Percentiles rank a stretch among this genome's conserved stretches.
Conservation (phyloP, 2,329 filamentous ascomycete genomes). For the Trichoderma sp. region DNA sequence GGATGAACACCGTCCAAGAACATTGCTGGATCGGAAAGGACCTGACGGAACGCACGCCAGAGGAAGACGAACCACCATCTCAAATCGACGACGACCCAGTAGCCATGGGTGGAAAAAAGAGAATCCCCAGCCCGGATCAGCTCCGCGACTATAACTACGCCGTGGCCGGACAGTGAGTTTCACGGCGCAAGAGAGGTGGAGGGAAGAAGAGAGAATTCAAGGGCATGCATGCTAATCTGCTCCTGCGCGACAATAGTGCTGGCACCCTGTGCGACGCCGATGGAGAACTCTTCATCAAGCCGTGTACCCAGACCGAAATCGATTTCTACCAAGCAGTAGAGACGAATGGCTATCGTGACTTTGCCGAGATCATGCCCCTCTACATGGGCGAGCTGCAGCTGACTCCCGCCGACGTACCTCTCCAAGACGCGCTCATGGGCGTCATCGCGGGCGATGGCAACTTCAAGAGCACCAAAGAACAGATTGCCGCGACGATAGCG, state of each 20-base stretch:
- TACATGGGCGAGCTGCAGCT: constrained; percentile 81
- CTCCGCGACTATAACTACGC: constrained; percentile 73
- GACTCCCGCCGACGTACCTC: constrained; percentile 53
- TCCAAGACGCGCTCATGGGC: constrained; percentile 54
- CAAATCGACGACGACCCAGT: not conserved
- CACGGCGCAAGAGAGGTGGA: not conserved
- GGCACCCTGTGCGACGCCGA: constrained; percentile 84
- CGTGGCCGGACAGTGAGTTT: constrained; percentile 81
- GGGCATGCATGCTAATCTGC: constrained; percentile 8
- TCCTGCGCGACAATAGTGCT: constrained; percentile 60
- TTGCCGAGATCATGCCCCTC: constrained; percentile 79
- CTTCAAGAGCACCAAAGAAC: constrained; percentile 41
- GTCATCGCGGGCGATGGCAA: constrained; percentile 46
- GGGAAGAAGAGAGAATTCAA: not conserved
- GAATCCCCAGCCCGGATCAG: constrained; percentile 60
- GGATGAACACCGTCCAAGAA: not conserved
- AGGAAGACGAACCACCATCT: not conserved
- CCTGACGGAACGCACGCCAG: not conserved
- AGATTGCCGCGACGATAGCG: constrained; percentile 41
- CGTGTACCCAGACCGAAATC: constrained; percentile 83
- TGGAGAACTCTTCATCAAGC: constrained; percentile 90
- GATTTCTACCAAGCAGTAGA: constrained; percentile 80
- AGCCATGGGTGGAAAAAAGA: constrained; percentile 26
- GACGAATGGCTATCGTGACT: constrained; percentile 66
- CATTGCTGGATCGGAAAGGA: not conserved